Base-by-base conservation (phyloP, 2,329 filamentous ascomycete genomes). In the Penicillium capsulatum region DNA sequence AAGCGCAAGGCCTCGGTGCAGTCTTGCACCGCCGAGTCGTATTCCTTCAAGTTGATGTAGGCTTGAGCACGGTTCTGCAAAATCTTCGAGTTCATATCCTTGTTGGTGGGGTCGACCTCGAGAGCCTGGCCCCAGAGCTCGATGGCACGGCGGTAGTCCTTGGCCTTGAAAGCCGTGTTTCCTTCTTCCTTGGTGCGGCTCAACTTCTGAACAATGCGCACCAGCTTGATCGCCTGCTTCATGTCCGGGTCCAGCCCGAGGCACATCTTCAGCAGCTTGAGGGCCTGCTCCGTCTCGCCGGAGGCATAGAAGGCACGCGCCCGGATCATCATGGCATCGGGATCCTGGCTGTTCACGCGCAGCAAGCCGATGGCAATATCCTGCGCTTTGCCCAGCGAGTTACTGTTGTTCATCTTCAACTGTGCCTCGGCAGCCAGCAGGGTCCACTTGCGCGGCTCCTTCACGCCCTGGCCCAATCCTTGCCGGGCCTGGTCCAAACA, bases 171-270 rank as follows among this genome's bases (percentile, higher is more conserved):
- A 15, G 89, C 83, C 4, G 72, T 66, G 65, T 98, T 97, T 44
- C 92, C 92, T 57, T 95, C 88, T 53, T 92, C 85, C 74, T 97
- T 97, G 75, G 88, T 91, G 46, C 86, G 80, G 57, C 94, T 86
- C 15, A 98, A 77, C 69, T 90, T 94, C 70, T 94, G 89, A 31
- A 96, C 88, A 61, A 86, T 85, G 46, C 87, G 80, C 44, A 97
- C 74, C 71, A 87, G 91, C 70, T 89, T 94, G 55, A 95, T 79
- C 6, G 90, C 91, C 48, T 87, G 83, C 55, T 81, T 83, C 71
- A 86, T 92, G 65, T 98, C 92, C 7, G 92, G 92, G 55, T 97
- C 92, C 64, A 90, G 88, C 63, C 77, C 85, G 40, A 95, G 71
- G 14, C 91, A 92, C 70, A 92, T 86, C 50, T 88, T 81, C 71